These are phyloP conservation scores for Kluyveromyces lactis DNA, from an alignment of 805 yeast species.

Conservation along the genomic window DNA sequence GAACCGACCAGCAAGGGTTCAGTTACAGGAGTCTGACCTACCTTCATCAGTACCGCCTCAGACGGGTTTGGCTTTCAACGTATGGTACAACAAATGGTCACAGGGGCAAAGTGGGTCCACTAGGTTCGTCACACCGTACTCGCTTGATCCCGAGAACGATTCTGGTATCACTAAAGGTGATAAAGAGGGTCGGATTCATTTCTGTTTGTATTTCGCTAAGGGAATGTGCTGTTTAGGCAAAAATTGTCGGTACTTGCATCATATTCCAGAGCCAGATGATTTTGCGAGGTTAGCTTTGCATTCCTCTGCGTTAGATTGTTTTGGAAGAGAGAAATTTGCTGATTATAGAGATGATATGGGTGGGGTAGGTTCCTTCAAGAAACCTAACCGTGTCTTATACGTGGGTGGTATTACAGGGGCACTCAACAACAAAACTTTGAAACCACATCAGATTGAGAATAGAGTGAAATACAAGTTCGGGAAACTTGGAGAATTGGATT, in stretches of 20 bases:
- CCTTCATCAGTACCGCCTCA: slow-evolving; percentile 63
- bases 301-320: slow-evolving; percentile 58
- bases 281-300: slow-evolving; percentile 41
- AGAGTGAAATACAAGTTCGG: slow-evolving; percentile 39
- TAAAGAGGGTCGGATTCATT: slow-evolving; percentile 35
- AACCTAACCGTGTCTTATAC: slow-evolving; percentile 65
- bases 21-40: slow-evolving; percentile 53
- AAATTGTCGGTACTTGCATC: slow-evolving; percentile 68
- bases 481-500: slow-evolving; percentile 70
- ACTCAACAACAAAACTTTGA: slow-evolving; percentile 33
- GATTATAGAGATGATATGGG: slow-evolving; percentile 88
- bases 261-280: slow-evolving; percentile 61
- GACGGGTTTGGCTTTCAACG: slow-evolving; percentile 70
- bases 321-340: slow-evolving; percentile 81
- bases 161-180: slow-evolving; percentile 72
- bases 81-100: slow-evolving; percentile 88
- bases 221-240: slow-evolving; percentile 80
- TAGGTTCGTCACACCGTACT: slow-evolving; percentile 45
- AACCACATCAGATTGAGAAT: slow-evolving; percentile 31
- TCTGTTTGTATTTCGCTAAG: slow-evolving; percentile 81
- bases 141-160: slow-evolving; percentile 54
- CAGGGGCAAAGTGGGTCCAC: slow-evolving; percentile 33
- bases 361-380: slow-evolving; percentile 78
- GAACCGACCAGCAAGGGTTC: slow-evolving; percentile 58
- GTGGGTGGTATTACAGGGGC: slow-evolving; percentile 50